Base-by-base conservation (phyloP, 2,329 filamentous ascomycete genomes). In the Calcarisporium arbuscula region DNA sequence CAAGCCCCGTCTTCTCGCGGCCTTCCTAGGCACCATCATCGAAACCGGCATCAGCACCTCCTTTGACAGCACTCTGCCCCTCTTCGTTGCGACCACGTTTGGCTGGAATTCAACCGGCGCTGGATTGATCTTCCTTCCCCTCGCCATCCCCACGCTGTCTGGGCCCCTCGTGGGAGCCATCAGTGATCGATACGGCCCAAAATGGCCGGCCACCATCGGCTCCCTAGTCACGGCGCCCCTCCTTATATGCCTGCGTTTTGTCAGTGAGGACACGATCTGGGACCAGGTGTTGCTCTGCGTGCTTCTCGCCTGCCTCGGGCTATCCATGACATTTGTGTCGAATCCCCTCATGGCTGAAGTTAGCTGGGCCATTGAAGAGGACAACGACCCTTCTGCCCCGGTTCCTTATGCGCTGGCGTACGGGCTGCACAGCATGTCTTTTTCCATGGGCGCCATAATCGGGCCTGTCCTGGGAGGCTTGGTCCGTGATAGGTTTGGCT, bases 341-440 rank as follows among this genome's bases (percentile, higher is more conserved):
- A 51, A 50, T 3, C 54, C 56, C 4, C 28, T 60, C 34, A 60
- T 58, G 50, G 57, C 56, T 3, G 57, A 60, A 41, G 57, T 60
- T 26, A 56, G 52, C 25, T 60, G 53, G 52, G 42, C 54, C 5
- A 44, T 55, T 12, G 43, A 46, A 32, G 45, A 44, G 4, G 43
- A 42, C 12, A 40, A 40, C 22, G 44, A 43, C 17, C 41, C 32
- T 25, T 15, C 8, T 29, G 32, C 17, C 19, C 20, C 16, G 38
- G n/a, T n/a, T n/a, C 54, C 58, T 6, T 56, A 56, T 35, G 57
- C 56, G 9, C 53, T 56, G 15, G 54, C 52, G 3, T 60, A 60
- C 31, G 57, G 55, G 4, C 38, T 60, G 22, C 60, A 58, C 38
- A 61, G 56, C 32, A 49, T 60, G 38, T 52, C 57, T 6, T 60